Percentiles rank a stretch among this genome's conserved stretches.
Conservation (phyloP, 164 flowering plant species). For the Malania oleifera region DNA sequence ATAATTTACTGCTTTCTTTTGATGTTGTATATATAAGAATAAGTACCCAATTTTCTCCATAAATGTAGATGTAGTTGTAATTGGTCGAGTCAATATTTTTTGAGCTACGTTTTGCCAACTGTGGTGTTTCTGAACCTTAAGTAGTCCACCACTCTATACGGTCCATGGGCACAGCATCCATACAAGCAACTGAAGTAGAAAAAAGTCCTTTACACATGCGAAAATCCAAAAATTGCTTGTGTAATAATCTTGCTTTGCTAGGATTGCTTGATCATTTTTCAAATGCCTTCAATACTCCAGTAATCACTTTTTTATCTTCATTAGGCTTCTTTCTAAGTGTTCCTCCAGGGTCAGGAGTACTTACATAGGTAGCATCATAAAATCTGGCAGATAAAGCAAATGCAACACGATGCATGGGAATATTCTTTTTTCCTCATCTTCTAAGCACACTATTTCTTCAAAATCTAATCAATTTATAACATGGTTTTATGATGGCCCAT, state of each 20-base stretch:
- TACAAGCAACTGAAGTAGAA: background rate
- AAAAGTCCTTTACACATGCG: background rate
- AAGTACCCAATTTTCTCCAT: background rate
- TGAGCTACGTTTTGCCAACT: background rate
- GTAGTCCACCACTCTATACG: background rate
- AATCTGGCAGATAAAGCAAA: background rate
- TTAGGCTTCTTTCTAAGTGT: background rate
- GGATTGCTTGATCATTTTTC: background rate
- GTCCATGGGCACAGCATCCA: background rate
- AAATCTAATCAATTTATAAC: background rate
- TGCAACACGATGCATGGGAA: background rate
- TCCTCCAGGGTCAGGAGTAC: background rate
- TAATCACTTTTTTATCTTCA: background rate
- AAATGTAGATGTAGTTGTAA: background rate
- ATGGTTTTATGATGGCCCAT: background rate
- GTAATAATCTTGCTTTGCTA: background rate
- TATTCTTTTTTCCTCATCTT: background rate
- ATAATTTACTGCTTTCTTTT: too few species aligned
- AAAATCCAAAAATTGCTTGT: background rate
- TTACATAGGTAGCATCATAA: background rate
- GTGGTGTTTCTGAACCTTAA: background rate
- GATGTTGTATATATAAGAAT: background rate
- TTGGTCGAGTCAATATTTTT: background rate
- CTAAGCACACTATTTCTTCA: constrained; percentile 1
- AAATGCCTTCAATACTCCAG: background rate